phyloP scores from a whole-genome alignment of 2,329 filamentous ascomycete species.

The Pleomassaria siparia region DNA sequence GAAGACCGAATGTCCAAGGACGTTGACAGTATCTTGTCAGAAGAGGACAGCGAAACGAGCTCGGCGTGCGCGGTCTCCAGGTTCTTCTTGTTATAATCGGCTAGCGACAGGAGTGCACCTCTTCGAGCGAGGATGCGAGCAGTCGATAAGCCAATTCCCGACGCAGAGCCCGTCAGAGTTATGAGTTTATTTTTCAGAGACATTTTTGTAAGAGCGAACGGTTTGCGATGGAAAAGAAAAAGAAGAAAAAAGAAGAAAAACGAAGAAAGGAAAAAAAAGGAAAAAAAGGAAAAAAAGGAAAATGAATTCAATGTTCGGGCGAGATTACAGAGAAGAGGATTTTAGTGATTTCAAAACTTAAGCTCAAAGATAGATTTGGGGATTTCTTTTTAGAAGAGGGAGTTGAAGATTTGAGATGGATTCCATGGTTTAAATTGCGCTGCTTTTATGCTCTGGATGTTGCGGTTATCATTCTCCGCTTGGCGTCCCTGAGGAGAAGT shows the following conservation, averaged over 20 bases:
- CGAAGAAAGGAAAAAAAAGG: background rate
- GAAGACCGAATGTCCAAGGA: constrained; percentile 11
- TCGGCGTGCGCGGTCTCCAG: constrained; percentile 2
- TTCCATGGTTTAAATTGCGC: background rate
- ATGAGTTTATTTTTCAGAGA: constrained; percentile 14
- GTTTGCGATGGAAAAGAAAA: background rate
- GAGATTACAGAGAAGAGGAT: no score
- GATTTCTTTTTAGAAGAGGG: no score
- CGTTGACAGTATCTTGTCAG: constrained; percentile 8
- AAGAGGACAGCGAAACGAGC: constrained; percentile 2
- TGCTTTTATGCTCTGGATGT: background rate
- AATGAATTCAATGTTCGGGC: no score
- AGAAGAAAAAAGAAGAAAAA: background rate
- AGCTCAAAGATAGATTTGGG: no score
- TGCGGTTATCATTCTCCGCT: constrained; percentile 5
- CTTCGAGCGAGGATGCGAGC: constrained; percentile 12
- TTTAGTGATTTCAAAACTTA: no score
- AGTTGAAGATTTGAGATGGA: background rate
- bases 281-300: no score
- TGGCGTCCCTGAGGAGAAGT: no score
- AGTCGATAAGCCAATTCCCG: constrained; percentile 14
- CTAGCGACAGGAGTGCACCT: constrained; percentile 12
- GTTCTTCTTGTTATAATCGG: constrained; percentile 8
- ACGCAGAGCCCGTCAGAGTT: constrained; percentile 14
- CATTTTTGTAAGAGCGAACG: no score